Percentiles rank a stretch among this genome's conserved stretches.
Conservation (phyloP, 805 yeast species). For the Torulaspora maleeae region DNA sequence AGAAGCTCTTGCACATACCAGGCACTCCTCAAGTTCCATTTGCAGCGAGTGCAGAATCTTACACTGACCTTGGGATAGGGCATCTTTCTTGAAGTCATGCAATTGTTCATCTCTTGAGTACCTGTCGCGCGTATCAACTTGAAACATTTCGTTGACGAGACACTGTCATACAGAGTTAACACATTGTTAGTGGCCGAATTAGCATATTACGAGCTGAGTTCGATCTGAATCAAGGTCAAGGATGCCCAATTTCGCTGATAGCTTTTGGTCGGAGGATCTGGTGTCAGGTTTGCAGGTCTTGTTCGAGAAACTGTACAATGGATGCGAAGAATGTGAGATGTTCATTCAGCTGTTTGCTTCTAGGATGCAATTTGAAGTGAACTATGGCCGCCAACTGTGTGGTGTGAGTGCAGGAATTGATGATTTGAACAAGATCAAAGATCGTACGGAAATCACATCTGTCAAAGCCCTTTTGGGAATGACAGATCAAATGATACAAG, state of each 20-base stretch:
- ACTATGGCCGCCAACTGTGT: slow-evolving; percentile 54
- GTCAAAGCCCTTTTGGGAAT: slow-evolving; percentile 45
- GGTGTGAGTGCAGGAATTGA: slow-evolving; percentile 24
- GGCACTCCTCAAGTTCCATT: slow-evolving; percentile 82
- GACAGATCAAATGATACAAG: slow-evolving; percentile 53
- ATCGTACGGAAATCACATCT: slow-evolving; percentile 36
- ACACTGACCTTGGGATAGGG: slow-evolving; percentile 61
- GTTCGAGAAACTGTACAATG: slow-evolving; percentile 52
- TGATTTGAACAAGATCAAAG: slow-evolving; percentile 9
- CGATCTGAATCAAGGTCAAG: background rate
- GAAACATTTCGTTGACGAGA: background rate
- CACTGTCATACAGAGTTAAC: background rate
- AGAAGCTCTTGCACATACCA: slow-evolving; percentile 84
- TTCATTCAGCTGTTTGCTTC: slow-evolving; percentile 59
- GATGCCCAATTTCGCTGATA: slow-evolving; percentile 59
- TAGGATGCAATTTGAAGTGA: slow-evolving; percentile 66
- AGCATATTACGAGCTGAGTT: background rate
- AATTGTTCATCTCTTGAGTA: background rate
- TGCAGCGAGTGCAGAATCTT: slow-evolving; percentile 74
- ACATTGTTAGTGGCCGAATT: background rate
- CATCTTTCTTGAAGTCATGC: slow-evolving; percentile 9
- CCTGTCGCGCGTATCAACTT: slow-evolving; percentile 2
- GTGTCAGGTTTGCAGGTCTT: slow-evolving; percentile 48
- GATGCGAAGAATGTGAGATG: slow-evolving; percentile 66
- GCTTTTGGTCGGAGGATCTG: slow-evolving; percentile 73